A percentile compares a stretch with the other conserved stretches of the same genome.
phyloP scores from a whole-genome alignment of 352 stramenopile species.

The Blastocystis sp. region DNA sequence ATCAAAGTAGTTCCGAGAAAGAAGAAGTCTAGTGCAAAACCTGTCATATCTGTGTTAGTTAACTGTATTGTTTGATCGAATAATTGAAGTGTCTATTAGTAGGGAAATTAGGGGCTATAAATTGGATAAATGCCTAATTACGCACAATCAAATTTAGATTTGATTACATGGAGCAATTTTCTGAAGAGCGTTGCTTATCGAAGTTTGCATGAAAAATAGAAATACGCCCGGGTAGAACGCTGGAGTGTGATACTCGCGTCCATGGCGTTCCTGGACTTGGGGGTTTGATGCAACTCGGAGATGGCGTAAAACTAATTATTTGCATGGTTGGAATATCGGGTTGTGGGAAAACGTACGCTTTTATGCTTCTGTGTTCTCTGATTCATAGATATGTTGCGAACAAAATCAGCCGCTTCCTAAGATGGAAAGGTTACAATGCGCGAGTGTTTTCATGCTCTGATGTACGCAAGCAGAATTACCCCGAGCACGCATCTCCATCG shows the following conservation, averaged over 20 bases:
- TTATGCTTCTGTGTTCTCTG: background rate
- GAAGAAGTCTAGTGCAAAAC: background rate
- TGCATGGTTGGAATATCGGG: conserved; percentile 57
- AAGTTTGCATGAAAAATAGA: background rate
- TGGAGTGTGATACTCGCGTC: conserved; percentile 1
- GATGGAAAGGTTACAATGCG: conserved; percentile 55
- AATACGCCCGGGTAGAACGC: background rate
- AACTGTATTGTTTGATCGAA: no score
- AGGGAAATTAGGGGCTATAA: background rate
- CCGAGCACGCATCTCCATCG: conserved; percentile 23
- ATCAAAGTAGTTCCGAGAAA: background rate
- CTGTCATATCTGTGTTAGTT: no score
- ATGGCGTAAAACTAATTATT: conserved; percentile 58
- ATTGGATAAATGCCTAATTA: background rate
- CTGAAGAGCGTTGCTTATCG: background rate
- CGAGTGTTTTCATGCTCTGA: conserved; percentile 49
- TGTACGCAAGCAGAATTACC: conserved; percentile 20
- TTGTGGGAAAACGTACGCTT: conserved; percentile 48
- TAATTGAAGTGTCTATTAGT: no score
- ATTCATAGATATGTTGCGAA: conserved; percentile 43
- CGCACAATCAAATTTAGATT: background rate
- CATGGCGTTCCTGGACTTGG: conserved; percentile 58
- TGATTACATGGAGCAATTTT: background rate
- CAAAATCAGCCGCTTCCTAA: conserved; percentile 56
- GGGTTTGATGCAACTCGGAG: conserved; percentile 51